Evolutionary conservation across 164 flowering plant species (phyloP), one percentile per base, ranked within the genome.

Genomic region (Magnolia officinalis): DNA sequence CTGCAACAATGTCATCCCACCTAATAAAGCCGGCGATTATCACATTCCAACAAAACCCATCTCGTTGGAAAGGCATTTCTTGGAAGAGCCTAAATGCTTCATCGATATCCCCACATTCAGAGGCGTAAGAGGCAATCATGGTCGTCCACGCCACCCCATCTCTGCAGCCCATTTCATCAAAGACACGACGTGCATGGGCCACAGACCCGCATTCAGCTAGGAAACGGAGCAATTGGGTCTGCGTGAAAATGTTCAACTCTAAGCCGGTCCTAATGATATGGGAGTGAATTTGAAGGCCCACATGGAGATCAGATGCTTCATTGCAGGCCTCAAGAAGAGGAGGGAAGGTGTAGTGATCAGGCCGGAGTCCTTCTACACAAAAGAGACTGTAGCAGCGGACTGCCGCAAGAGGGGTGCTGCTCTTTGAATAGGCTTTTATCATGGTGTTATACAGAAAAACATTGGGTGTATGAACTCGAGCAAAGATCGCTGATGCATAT

Each of bases 261-360:
- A 51, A 51, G 29, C 61, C 73, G 11, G 26, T 50, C 26, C 50
- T 71, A 13, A 51, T 4, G 63, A 71, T 50, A 71, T 51, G 73
- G 26, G 61, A 10, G 61, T 55, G 61, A 10, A 55, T 10, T 55
- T 55, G 61, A 55, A 55, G 61, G 13, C 61, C 61, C 8, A 2
- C 63, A 13, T 8, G 4, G 8, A 71, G 26, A 50, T 19, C 23
- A 11, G 19, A 71, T 8, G 20, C 55, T 20, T 71, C 63, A 0
- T 6, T 20, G 63, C 73, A 71, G 29, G 50, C 73, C 24, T 20
- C 63, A 23, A 71, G n/a, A 23, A 71, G 61, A 21, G 63, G 63
- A 71, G 73, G 73, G 14, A 71, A 71, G 16, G 63, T 71, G 73
- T 50, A 71, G 26, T 10, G 18, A 71, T 71, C 73, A n/a, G 59